Evolutionary conservation across 1,284 basidiomycete genomes (phyloP).

Genomic region (Papiliotrema flavescens): DNA sequence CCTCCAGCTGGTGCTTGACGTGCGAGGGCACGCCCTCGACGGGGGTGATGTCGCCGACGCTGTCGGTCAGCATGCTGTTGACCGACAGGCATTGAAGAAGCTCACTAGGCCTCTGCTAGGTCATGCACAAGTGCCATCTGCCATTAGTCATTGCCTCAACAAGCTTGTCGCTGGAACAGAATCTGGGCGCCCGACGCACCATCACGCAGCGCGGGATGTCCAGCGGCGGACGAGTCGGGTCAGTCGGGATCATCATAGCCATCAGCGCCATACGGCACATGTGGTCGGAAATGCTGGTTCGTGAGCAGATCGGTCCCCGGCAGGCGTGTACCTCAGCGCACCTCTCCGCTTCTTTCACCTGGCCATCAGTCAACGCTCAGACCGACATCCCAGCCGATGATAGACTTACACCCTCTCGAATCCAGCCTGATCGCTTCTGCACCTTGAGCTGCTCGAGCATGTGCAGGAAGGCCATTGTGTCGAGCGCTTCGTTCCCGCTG

Average conservation of each 20-base stretch:
- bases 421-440: constrained; percentile 92
- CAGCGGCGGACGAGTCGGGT: constrained; percentile 54
- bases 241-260: constrained; percentile 70
- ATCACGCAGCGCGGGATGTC: constrained; percentile 64
- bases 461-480: constrained; percentile 84
- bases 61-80: constrained; percentile 9
- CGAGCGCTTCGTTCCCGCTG: constrained; percentile 58
- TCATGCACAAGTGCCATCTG: constrained; percentile 86
- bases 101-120: constrained; percentile 82
- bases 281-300: constrained; percentile 91
- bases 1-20: constrained; percentile 63
- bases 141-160: constrained; percentile 1
- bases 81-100: background rate
- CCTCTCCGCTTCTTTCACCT: constrained; percentile 80
- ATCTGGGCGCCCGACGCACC: constrained; percentile 18
- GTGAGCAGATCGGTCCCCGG: no score
- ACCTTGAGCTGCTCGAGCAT: constrained; percentile 84
- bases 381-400: background rate
- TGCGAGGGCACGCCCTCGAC: constrained; percentile 76
- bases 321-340: no score
- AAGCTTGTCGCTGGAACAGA: no score
- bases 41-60: constrained; percentile 90
- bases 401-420: constrained; percentile 65
- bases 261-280: constrained; percentile 97
- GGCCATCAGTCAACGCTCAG: constrained; percentile 11